These are phyloP conservation scores for Pisolithus thermaeus DNA, from an alignment of 1,284 basidiomycete genomes.

Conservation along the genomic window DNA sequence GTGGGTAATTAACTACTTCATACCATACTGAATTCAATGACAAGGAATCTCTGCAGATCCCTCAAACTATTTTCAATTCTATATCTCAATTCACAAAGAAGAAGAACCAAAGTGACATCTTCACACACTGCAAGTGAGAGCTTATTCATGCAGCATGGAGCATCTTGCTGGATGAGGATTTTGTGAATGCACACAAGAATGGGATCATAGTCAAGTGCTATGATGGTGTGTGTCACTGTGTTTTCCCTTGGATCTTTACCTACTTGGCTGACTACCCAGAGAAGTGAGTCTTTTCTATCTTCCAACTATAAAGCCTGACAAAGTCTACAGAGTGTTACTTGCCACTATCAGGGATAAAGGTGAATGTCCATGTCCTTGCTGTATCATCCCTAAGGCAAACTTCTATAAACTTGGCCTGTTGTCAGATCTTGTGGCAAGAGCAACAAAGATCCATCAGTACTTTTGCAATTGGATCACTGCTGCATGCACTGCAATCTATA, in stretches of 20 bases:
- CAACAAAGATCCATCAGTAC: not conserved
- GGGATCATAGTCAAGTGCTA: slow-evolving; percentile 1
- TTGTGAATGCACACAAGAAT: slow-evolving; percentile 1
- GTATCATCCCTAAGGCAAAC: not conserved
- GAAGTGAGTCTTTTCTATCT: not conserved
- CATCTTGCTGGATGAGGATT: not conserved
- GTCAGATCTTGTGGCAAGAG: not conserved
- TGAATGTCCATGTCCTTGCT: not conserved
- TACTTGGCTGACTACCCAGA: slow-evolving; percentile 5
- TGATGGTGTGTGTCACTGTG: not conserved
- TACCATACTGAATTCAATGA: too few species aligned
- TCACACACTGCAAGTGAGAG: not conserved
- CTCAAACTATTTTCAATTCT: not conserved
- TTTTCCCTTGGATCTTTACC: slow-evolving; percentile 3
- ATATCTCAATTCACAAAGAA: not conserved
- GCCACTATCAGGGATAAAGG: not conserved
- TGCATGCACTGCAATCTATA: too few species aligned
- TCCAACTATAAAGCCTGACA: not conserved
- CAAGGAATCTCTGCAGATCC: too few species aligned
- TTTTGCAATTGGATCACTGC: too few species aligned
- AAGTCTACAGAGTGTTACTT: not conserved
- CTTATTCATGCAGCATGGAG: slow-evolving; percentile 2
- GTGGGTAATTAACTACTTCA: slow-evolving; percentile 7
- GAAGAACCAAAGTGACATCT: not conserved
- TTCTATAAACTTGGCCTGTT: not conserved